A percentile compares a stretch with the other conserved stretches of the same genome.
phyloP scores from a whole-genome alignment of 306 rosid genomes.

The Prunus padus region DNA sequence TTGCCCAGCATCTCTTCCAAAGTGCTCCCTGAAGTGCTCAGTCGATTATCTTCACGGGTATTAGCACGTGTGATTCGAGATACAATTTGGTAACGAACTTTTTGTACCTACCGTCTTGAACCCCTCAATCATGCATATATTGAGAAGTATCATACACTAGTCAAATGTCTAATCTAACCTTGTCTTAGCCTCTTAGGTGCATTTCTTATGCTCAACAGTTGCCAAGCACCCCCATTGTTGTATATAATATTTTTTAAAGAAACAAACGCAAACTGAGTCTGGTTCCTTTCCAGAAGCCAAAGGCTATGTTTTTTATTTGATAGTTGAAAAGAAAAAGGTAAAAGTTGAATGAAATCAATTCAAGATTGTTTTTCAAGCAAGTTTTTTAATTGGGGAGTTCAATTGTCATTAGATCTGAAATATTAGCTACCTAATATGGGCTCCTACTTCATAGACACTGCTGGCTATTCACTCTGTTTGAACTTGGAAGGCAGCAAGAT shows the following conservation, averaged over 20 bases:
- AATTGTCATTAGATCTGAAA: no score
- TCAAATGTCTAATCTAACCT: conserved; percentile 14
- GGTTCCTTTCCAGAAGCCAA: background rate
- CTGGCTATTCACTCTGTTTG: no score
- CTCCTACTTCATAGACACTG: no score
- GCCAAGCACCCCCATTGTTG: conserved; percentile 16
- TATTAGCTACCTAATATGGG: no score
- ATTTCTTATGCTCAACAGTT: conserved; percentile 2
- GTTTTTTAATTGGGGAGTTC: background rate
- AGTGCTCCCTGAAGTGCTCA: conserved; percentile 78
- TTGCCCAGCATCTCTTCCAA: conserved; percentile 76
- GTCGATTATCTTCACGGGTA: conserved; percentile 86
- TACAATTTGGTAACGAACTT: conserved; percentile 51
- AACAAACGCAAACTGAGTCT: conserved; percentile 7
- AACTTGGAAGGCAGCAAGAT: no score
- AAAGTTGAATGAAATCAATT: background rate
- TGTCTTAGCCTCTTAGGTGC: conserved; percentile 19
- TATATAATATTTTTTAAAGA: conserved; percentile 12
- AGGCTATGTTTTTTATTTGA: background rate
- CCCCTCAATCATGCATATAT: conserved; percentile 38
- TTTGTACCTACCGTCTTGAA: conserved; percentile 16
- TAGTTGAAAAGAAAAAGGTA: background rate
- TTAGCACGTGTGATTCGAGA: conserved; percentile 84
- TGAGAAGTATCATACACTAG: conserved; percentile 16
- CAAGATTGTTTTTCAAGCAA: background rate